Evolutionary conservation across 2,329 filamentous ascomycete species (phyloP), one percentile per base, ranked within the genome.

Genomic region (Blastomyces emzantsi): DNA sequence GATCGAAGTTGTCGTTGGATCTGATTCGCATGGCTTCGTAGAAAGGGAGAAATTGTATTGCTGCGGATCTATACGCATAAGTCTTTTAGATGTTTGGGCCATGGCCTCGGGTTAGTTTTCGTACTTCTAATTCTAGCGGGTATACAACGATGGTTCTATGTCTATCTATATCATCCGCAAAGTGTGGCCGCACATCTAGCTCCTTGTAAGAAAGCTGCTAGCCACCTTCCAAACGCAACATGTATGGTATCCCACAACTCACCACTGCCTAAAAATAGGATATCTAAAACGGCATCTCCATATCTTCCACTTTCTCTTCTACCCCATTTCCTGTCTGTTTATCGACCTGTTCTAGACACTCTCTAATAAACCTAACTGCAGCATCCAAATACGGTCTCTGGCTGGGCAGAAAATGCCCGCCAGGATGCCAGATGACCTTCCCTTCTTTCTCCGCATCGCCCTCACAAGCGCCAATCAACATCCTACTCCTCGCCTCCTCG

Each of bases 341-440:
- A 69, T 3, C 63, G 64, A n/a, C 66, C 41, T 71, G 74, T 60
- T 80, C 78, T 67, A 85, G 67, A 57, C 77, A 75, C 66, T 83
- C 81, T 69, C 79, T 81, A 58, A 94, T 85, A 72, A 92, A 96
- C 0, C 82, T 85, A 4, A 88, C 86, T 67, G 95, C 76, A 41
- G 88, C 88, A 80, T 88, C 87, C 25, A 88, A 85, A 83, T 89
- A 94, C 68, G 92, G 88, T 78, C 89, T 90, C 68, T 87, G 85
- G 65, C 91, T 86, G 0, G 93, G 93, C 71, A 97, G 84, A 71
- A 96, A 92, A 74, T 97, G 93, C 0, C 92, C 92, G 8, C 93
- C 93, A 1, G 93, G 92, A 75, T 96, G 91, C 69, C 88, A 85
- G 61, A 88, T 80, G 61, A 85, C 80, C 68, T 77, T 82, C 54